A percentile compares a stretch with the other conserved stretches of the same genome.
Conservation (phyloP, 345 rosid species). For the Eucalyptus shirleyi region DNA sequence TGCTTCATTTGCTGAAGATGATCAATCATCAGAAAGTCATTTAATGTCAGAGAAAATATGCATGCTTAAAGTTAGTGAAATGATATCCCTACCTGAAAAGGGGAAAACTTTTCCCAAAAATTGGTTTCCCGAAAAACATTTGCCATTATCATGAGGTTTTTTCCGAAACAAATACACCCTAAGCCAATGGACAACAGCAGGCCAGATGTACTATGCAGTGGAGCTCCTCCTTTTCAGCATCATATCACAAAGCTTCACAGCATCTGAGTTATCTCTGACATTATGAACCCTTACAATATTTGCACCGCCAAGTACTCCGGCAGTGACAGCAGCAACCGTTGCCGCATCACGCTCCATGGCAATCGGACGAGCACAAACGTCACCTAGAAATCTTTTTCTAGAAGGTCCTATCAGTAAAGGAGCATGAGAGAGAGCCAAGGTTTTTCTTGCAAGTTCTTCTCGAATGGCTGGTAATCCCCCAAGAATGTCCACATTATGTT, state of each 20-base stretch:
- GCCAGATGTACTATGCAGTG: neutral
- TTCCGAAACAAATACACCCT: neutral
- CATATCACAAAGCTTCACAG: slow-evolving; percentile 68
- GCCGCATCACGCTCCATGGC: slow-evolving; percentile 87
- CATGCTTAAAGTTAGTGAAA: neutral
- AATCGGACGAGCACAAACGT: slow-evolving; percentile 43
- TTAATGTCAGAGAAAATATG: neutral
- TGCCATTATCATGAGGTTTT: neutral
- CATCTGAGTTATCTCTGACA: slow-evolving; percentile 61
- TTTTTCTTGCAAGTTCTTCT: slow-evolving; percentile 53
- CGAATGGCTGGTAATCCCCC: slow-evolving; percentile 41
- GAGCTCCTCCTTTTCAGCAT: slow-evolving; percentile 22
- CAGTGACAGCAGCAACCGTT: slow-evolving; percentile 58
- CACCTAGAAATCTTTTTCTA: slow-evolving; percentile 80
- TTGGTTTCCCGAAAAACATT: neutral
- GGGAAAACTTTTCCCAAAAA: neutral
- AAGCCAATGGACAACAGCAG: neutral
- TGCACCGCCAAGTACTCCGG: slow-evolving; percentile 67
- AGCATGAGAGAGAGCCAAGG: slow-evolving; percentile 56
- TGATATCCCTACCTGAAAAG: neutral
- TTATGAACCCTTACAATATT: slow-evolving; percentile 90
- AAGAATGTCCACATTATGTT: slow-evolving; percentile 67
- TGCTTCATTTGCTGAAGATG: neutral
- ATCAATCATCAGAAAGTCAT: neutral
- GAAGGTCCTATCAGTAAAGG: slow-evolving; percentile 80